These are phyloP conservation scores for Incumbomyces delicatus DNA, from an alignment of 2,329 filamentous ascomycete species.

Conservation along the genomic window DNA sequence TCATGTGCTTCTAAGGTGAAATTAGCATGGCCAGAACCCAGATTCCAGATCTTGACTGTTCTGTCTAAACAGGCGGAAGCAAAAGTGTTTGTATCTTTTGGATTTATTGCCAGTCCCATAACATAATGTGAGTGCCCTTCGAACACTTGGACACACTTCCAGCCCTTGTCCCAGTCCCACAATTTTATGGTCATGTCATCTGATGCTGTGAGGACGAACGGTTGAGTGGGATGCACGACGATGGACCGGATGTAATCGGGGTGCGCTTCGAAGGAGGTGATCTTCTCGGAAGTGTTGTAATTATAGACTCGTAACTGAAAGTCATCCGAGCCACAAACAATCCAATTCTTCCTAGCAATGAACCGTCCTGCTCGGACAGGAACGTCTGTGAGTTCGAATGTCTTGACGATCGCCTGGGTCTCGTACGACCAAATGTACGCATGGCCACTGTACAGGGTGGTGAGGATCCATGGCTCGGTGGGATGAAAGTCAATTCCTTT, in stretches of 20 bases:
- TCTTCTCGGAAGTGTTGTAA: slow-evolving; percentile 97
- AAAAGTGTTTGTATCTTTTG: slow-evolving; percentile 73
- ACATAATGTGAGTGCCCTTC: slow-evolving; percentile 96
- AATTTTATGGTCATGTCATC: slow-evolving; percentile 99
- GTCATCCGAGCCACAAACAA: slow-evolving; percentile 88
- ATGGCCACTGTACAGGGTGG: slow-evolving; percentile 93
- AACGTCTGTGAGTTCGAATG: slow-evolving; percentile 96
- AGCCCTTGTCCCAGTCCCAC: slow-evolving; percentile 98
- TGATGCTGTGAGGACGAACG: slow-evolving; percentile 88
- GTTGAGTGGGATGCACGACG: slow-evolving; percentile 86
- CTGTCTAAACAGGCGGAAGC: slow-evolving; percentile 91
- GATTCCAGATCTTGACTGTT: slow-evolving; percentile 95
- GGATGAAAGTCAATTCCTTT: slow-evolving; percentile 97
- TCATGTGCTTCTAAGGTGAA: slow-evolving; percentile 96
- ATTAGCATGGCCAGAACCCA: slow-evolving; percentile 87
- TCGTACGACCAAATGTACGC: slow-evolving; percentile 99
- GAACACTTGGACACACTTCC: slow-evolving; percentile 96
- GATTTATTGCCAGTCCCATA: slow-evolving; percentile 67
- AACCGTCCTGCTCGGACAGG: slow-evolving; percentile 95
- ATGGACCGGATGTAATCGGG: slow-evolving; percentile 98
- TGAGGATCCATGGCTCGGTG: slow-evolving; percentile 88
- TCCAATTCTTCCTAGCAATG: slow-evolving; percentile 97
- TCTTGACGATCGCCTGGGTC: slow-evolving; percentile 94
- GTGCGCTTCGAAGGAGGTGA: slow-evolving; percentile 41
- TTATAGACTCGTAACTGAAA: slow-evolving; percentile 89